Evolutionary conservation across 164 flowering plant species (phyloP).

Genomic region (Warburgia ugandensis): DNA sequence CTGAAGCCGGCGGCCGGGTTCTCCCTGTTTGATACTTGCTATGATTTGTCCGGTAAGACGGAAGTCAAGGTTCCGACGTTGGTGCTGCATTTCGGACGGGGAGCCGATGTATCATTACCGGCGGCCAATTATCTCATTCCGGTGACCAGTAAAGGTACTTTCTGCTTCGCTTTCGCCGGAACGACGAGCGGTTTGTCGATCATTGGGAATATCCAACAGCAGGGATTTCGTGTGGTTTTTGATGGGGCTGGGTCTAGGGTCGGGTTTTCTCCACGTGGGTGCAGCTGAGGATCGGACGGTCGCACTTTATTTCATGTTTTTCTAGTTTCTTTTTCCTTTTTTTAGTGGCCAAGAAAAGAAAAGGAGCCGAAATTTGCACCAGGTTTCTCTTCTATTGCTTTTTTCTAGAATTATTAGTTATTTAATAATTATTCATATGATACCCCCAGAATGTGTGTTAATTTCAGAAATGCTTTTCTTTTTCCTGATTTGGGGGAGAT

Average conservation of each 20-base stretch:
- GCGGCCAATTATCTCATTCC: conserved; percentile 87
- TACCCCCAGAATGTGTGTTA: no score
- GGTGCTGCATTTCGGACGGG: conserved; percentile 65
- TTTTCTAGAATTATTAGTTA: no score
- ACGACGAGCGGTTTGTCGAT: conserved; percentile 74
- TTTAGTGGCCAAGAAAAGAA: no score
- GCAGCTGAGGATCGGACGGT: conserved; percentile 35
- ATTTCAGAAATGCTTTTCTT: no score
- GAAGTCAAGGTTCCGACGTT: conserved; percentile 93
- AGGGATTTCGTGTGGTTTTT: conserved; percentile 77
- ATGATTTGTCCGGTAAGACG: conserved; percentile 60
- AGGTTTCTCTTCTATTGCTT: no score
- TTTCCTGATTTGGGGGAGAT: no score
- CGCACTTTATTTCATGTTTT: no score
- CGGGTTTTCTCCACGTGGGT: conserved; percentile 76
- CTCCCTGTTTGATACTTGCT: conserved; percentile 89
- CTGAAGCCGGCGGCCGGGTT: conserved; percentile 46
- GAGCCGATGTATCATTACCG: conserved; percentile 75
- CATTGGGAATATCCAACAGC: conserved; percentile 95
- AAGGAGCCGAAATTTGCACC: no score
- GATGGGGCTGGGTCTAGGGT: conserved; percentile 59
- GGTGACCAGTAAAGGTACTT: conserved; percentile 54
- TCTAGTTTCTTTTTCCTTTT: no score
- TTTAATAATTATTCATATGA: no score
- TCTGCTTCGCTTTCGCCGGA: conserved; percentile 94